Conservation (phyloP, 1,284 basidiomycete genomes). For the Marasmius tenuissimus region DNA sequence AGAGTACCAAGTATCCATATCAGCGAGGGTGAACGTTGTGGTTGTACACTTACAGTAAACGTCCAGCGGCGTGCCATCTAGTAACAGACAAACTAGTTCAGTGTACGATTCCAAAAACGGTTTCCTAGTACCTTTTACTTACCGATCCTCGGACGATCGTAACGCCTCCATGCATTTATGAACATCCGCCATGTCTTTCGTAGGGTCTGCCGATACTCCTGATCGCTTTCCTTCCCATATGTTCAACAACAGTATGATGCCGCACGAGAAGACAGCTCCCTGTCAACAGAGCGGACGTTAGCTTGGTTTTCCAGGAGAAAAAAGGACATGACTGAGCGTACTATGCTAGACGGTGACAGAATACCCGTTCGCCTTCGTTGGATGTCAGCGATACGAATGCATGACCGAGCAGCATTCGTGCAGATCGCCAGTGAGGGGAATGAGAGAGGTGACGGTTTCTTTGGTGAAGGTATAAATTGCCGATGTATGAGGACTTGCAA, state of each 20-base stretch:
- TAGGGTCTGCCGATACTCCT: slow-evolving; percentile 44
- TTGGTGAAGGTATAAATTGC: slow-evolving; percentile 62
- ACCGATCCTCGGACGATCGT: slow-evolving; percentile 51
- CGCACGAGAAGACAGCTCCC: slow-evolving; percentile 58
- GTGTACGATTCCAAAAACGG: neutral
- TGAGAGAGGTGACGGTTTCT: slow-evolving; percentile 55
- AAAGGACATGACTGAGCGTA: neutral
- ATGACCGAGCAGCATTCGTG: slow-evolving; percentile 78
- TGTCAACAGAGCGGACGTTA: slow-evolving; percentile 15
- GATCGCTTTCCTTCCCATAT: slow-evolving; percentile 74
- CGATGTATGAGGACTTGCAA: slow-evolving; percentile 78
- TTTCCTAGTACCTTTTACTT: slow-evolving; percentile 11
- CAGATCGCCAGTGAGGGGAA: slow-evolving; percentile 81
- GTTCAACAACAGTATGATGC: slow-evolving; percentile 71
- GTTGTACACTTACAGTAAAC: slow-evolving; percentile 34
- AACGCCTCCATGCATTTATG: slow-evolving; percentile 68
- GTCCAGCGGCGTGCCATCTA: slow-evolving; percentile 50
- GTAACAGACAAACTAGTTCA: neutral
- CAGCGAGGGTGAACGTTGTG: neutral
- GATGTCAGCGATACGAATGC: slow-evolving; percentile 70
- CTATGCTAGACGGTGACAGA: neutral
- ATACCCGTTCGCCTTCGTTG: neutral
- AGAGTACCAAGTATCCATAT: neutral
- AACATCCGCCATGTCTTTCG: slow-evolving; percentile 69
- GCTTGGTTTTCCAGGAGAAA: neutral